Evolutionary conservation across 192 early-diverging fungal genomes (phyloP), one percentile per base, ranked within the genome.

Genomic region (Podila epicladia): DNA sequence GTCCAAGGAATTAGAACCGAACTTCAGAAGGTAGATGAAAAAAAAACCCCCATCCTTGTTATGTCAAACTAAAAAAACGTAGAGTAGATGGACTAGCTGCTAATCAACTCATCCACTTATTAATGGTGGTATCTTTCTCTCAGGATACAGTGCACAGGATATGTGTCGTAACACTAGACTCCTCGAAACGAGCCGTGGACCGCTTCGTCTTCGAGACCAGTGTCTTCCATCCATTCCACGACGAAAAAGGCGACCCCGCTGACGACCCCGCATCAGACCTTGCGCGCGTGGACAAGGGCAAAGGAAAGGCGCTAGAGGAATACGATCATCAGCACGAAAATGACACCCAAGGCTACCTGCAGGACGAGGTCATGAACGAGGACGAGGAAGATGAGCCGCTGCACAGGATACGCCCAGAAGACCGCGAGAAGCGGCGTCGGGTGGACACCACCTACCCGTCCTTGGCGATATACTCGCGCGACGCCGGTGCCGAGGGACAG

Each of bases 191-290:
- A 35, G 70, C 69, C 1, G 17, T 72, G 3, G 76, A 79, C 20
- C 76, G 76, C 12, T 79, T 72, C 24, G 76, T 79, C 13, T 79
- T 79, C 41, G 76, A 79, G 37, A 72, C 67, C 53, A 79, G 65
- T 26, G 62, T 59, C 29, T 63, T 79, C 2, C 49, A 26, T 22
- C n/a, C 69, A 0, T 79, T 79, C 51, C 60, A 78, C 3, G 59
- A 64, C 2, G 62, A 38, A 22, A 37, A n/a, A 0, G 20, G 7
- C 3, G 2, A 29, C n/a, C 1, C 31, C 8, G 50, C 53, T 26
- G 3, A 26, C 8, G n/a, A 55, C n/a, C 0, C 8, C n/a, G n/a
- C 53, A n/a, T 9, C 17, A 26, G 6, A 24, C n/a, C 13, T 3
- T 12, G 13, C 41, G 53, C 53, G 5, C 9, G 7, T 19, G 4